phyloP scores from a whole-genome alignment of 176 grass and related monocot genomes.

The Luzula sylvatica region DNA sequence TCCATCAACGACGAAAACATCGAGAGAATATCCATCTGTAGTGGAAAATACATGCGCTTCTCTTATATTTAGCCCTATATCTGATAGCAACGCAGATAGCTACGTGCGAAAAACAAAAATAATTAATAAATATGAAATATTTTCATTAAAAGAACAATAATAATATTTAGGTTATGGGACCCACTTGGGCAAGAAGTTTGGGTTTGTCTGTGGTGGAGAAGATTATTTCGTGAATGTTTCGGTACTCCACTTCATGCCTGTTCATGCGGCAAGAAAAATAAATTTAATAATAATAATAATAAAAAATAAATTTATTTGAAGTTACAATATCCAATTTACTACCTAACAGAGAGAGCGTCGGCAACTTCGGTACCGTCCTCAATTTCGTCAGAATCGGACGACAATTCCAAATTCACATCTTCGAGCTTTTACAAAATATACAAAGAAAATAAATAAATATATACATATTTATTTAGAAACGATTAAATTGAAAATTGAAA shows the following conservation, averaged over 20 bases:
- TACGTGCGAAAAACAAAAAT: conserved; percentile 24
- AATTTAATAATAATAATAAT: not conserved
- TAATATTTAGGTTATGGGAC: conserved; percentile 7
- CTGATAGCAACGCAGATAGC: conserved; percentile 87
- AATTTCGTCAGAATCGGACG: conserved; percentile 44
- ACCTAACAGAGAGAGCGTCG: conserved; percentile 81
- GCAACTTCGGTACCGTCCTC: conserved; percentile 52
- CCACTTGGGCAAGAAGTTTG: conserved; percentile 98
- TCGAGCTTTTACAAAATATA: conserved; percentile 60
- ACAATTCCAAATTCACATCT: conserved; percentile 35
- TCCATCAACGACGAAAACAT: conserved; percentile 98
- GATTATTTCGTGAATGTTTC: conserved; percentile 79
- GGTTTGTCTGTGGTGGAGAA: conserved; percentile 91
- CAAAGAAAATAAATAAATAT: not conserved
- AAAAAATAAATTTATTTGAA: no score
- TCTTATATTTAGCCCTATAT: conserved; percentile 95
- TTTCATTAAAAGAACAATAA: conserved; percentile 15
- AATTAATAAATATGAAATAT: conserved; percentile 22
- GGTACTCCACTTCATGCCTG: conserved; percentile 61
- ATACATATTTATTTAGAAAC: not conserved
- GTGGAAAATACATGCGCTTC: conserved; percentile 98
- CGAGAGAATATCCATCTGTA: conserved; percentile 79
- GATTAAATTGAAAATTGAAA: conserved; percentile 18
- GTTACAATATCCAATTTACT: not conserved
- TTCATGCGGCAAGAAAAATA: conserved; percentile 9